phyloP scores from a whole-genome alignment of 2,329 filamentous ascomycete genomes.

The Trichoderma aggressivum region DNA sequence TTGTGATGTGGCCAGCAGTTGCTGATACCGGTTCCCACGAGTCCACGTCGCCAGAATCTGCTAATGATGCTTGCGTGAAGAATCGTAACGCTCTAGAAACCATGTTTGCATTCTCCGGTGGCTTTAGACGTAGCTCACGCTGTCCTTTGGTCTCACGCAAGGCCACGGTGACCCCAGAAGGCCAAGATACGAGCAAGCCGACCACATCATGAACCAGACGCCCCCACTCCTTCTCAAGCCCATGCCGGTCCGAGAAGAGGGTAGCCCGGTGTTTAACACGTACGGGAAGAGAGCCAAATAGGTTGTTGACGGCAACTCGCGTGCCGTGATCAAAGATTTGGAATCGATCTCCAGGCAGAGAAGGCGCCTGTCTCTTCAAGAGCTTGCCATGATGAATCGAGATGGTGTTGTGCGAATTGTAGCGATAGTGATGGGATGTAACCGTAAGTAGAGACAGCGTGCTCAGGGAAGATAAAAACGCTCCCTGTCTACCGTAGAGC shows the following conservation, averaged over 20 bases:
- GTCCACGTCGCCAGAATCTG: slow-evolving; percentile 47
- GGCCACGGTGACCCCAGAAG: slow-evolving; percentile 51
- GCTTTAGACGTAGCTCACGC: slow-evolving; percentile 39
- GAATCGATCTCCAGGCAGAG: slow-evolving; percentile 55
- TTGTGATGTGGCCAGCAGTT: slow-evolving; percentile 55
- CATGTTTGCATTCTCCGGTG: slow-evolving; percentile 23
- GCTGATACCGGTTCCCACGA: slow-evolving; percentile 72
- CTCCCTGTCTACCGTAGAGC: slow-evolving; percentile 65
- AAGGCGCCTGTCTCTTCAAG: slow-evolving; percentile 62
- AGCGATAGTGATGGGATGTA: slow-evolving; percentile 62
- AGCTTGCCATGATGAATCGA: slow-evolving; percentile 67
- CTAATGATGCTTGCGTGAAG: slow-evolving; percentile 63
- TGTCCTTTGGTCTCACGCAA: slow-evolving; percentile 49
- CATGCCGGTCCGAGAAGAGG: slow-evolving; percentile 46
- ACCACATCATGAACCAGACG: slow-evolving; percentile 56
- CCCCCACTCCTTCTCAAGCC: slow-evolving; percentile 63
- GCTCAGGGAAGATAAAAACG: slow-evolving; percentile 74
- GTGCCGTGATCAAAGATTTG: slow-evolving; percentile 65
- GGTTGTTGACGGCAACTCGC: slow-evolving; percentile 67
- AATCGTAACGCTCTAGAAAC: slow-evolving; percentile 42
- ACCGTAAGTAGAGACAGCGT: slow-evolving; percentile 74
- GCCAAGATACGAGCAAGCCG: slow-evolving; percentile 69
- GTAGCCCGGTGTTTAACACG: slow-evolving; percentile 75
- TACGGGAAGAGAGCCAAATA: slow-evolving; percentile 90
- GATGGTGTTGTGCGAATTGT: slow-evolving; percentile 62